These are phyloP conservation scores for Trichoderma guizhouense DNA, from an alignment of 2,329 filamentous ascomycete species.

Conservation along the genomic window DNA sequence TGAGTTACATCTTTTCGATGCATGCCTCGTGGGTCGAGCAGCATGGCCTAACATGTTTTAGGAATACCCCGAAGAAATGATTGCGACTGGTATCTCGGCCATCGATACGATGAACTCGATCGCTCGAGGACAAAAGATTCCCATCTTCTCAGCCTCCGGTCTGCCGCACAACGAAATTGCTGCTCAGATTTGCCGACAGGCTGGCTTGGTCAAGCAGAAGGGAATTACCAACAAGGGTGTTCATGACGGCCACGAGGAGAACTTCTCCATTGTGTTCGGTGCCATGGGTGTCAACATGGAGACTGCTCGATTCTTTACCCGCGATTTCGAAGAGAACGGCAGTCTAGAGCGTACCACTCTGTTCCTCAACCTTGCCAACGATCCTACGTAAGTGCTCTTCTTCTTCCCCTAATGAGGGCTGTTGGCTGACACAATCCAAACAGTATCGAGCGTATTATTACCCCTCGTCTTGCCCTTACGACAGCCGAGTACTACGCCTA, in stretches of 20 bases:
- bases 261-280: constrained; percentile 99
- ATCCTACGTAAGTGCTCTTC: constrained; percentile 75
- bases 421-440: constrained; percentile 18
- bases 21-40: background rate
- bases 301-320: constrained; percentile 95
- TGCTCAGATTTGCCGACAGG: constrained; percentile 97
- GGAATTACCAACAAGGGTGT: constrained; percentile 85
- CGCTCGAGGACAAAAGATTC: constrained; percentile 98
- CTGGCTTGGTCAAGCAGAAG: constrained; percentile 78
- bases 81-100: constrained; percentile 97
- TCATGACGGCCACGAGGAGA: constrained; percentile 96
- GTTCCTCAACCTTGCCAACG: constrained; percentile 98
- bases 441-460: constrained; percentile 99
- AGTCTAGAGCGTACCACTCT: constrained; percentile 95
- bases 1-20: constrained; percentile 36
- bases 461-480: constrained; percentile 93
- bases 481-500: constrained; percentile 99
- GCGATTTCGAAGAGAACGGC: constrained; percentile 98
- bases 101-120: constrained; percentile 99
- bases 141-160: constrained; percentile 98
- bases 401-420: background rate
- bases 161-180: constrained; percentile 99
- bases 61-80: constrained; percentile 99
- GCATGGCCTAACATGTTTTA: constrained; percentile 35
- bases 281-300: constrained; percentile 99